Evolutionary conservation across 2,329 filamentous ascomycete species (phyloP).

Genomic region (Fusarium poae): DNA sequence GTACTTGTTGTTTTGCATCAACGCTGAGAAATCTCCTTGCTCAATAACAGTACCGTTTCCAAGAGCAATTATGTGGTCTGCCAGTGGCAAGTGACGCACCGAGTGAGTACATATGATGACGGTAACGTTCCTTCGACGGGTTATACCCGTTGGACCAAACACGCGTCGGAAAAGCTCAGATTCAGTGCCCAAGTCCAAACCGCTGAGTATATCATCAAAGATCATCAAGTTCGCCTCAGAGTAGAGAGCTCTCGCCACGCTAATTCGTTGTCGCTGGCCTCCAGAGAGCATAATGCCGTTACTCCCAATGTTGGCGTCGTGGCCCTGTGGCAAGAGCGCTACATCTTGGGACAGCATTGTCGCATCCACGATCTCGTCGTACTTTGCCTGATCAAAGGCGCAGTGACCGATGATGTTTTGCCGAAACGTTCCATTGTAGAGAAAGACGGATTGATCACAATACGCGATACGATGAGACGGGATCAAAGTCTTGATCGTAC

Average conservation of each 20-base stretch:
- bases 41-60: slow-evolving; percentile 58
- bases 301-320: slow-evolving; percentile 56
- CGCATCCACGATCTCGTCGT: slow-evolving; percentile 54
- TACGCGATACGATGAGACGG: slow-evolving; percentile 47
- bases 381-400: slow-evolving; percentile 50
- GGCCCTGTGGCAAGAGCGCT: slow-evolving; percentile 51
- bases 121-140: slow-evolving; percentile 55
- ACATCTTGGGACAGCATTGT: slow-evolving; percentile 53
- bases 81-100: slow-evolving; percentile 51
- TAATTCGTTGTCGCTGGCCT: slow-evolving; percentile 56
- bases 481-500: slow-evolving; percentile 28
- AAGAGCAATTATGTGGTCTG: slow-evolving; percentile 63
- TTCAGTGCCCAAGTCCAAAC: slow-evolving; percentile 60
- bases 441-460: slow-evolving; percentile 53
- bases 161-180: slow-evolving; percentile 58
- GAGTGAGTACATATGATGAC: slow-evolving; percentile 58
- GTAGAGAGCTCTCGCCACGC: slow-evolving; percentile 62
- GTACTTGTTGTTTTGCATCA: slow-evolving; percentile 54
- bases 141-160: slow-evolving; percentile 57
- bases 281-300: slow-evolving; percentile 59
- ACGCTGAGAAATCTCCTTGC: slow-evolving; percentile 51
- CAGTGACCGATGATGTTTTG: slow-evolving; percentile 57
- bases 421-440: slow-evolving; percentile 54
- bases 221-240: slow-evolving; percentile 56
- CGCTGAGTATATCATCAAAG: slow-evolving; percentile 62